phyloP scores from a whole-genome alignment of 805 yeast genomes.

The Saccharomycopsis sp. region DNA sequence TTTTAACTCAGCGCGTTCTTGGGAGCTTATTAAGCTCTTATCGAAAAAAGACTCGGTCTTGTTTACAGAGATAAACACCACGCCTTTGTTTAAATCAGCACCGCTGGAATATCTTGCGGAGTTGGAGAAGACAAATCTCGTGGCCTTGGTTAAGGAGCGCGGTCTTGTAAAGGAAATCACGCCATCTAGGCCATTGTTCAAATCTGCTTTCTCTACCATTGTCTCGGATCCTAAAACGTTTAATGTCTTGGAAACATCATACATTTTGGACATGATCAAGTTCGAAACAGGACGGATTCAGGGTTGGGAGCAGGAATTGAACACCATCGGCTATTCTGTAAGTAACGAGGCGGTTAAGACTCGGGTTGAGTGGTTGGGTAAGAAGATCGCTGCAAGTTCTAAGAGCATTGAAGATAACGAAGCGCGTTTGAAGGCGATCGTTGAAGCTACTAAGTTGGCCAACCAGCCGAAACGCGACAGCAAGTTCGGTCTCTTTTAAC shows the following conservation, averaged over 20 bases:
- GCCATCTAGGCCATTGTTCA: slow-evolving; percentile 81
- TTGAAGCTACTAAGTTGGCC: slow-evolving; percentile 4
- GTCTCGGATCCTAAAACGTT: slow-evolving; percentile 49
- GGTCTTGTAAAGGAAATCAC: slow-evolving; percentile 62
- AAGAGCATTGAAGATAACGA: slow-evolving; percentile 44
- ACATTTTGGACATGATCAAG: slow-evolving; percentile 46
- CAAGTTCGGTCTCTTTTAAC: background rate
- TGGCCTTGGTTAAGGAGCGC: slow-evolving; percentile 64
- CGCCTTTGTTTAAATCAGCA: slow-evolving; percentile 53
- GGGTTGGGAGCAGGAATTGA: slow-evolving; percentile 66
- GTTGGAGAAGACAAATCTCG: slow-evolving; percentile 73
- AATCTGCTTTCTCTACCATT: slow-evolving; percentile 70
- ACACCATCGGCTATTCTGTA: slow-evolving; percentile 45
- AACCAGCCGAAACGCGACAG: slow-evolving; percentile 5
- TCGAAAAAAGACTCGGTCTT: slow-evolving; percentile 41
- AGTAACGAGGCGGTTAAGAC: slow-evolving; percentile 49
- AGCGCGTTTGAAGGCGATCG: slow-evolving; percentile 32
- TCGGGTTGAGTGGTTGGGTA: slow-evolving; percentile 60
- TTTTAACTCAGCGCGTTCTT: slow-evolving; percentile 76
- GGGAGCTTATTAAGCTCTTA: slow-evolving; percentile 70
- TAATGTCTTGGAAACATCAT: slow-evolving; percentile 58
- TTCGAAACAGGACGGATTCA: slow-evolving; percentile 57
- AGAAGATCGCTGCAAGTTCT: slow-evolving; percentile 60
- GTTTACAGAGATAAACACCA: slow-evolving; percentile 46
- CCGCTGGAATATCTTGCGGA: slow-evolving; percentile 54